These are phyloP conservation scores for Trichoderma brevicompactum DNA, from an alignment of 2,329 filamentous ascomycete species.

Conservation along the genomic window DNA sequence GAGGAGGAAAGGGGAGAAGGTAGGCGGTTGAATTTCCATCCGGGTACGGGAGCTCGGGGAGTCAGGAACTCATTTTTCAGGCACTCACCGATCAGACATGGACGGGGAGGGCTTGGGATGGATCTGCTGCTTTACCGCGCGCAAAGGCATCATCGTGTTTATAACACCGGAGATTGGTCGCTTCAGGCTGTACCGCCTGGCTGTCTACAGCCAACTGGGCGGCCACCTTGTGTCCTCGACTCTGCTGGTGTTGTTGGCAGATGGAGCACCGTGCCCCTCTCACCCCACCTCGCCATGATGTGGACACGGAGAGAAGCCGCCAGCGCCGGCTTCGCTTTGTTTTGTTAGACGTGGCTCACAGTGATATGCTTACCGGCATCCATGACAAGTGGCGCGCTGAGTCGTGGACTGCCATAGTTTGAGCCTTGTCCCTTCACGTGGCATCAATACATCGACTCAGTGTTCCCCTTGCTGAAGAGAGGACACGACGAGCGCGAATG, in stretches of 20 bases:
- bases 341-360: conserved; percentile 15
- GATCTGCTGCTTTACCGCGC: not conserved
- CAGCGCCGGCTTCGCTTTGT: not conserved
- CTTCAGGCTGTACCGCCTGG: not conserved
- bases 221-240: not conserved
- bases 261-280: conserved; percentile 8
- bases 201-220: not conserved
- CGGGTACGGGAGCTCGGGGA: not conserved
- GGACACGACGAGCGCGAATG: not conserved
- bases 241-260: conserved; percentile 6
- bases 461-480: not conserved
- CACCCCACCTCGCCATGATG: conserved; percentile 9
- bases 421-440: conserved; percentile 7
- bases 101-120: no score
- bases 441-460: conserved; percentile 3
- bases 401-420: not conserved
- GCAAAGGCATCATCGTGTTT: no score
- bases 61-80: no score
- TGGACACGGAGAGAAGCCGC: not conserved
- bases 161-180: not conserved
- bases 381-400: not conserved
- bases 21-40: not conserved
- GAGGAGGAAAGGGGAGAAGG: not conserved
- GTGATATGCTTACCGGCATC: conserved; percentile 3
- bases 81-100: no score